phyloP scores from a whole-genome alignment of 805 yeast genomes.

The Candida succiphila region DNA sequence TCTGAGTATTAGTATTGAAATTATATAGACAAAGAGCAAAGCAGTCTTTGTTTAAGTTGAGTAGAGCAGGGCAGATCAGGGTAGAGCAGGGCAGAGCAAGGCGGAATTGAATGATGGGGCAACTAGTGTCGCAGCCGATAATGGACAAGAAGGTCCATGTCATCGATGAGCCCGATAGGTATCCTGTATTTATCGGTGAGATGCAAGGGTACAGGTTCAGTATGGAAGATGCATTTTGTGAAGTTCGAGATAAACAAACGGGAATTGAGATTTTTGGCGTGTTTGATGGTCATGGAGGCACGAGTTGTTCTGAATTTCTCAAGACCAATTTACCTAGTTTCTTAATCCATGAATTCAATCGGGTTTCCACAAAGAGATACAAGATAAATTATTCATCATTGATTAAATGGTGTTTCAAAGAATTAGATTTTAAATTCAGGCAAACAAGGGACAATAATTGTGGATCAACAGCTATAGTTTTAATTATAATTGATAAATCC shows the following conservation, averaged over 20 bases:
- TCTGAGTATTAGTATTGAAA: not conserved
- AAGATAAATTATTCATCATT: slow-evolving; percentile 17
- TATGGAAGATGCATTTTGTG: slow-evolving; percentile 70
- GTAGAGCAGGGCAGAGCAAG: too few species aligned
- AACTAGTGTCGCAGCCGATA: slow-evolving; percentile 62
- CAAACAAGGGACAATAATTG: slow-evolving; percentile 27
- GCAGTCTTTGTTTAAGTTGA: too few species aligned
- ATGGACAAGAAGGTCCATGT: slow-evolving; percentile 55
- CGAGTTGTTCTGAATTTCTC: slow-evolving; percentile 45
- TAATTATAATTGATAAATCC: slow-evolving; percentile 30
- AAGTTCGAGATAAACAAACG: slow-evolving; percentile 9
- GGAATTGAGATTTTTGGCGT: slow-evolving; percentile 48
- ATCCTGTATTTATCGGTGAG: slow-evolving; percentile 59
- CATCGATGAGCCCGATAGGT: too few species aligned
- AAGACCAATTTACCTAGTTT: slow-evolving; percentile 27
- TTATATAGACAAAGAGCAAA: too few species aligned
- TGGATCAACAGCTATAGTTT: slow-evolving; percentile 45
- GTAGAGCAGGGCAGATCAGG: too few species aligned
- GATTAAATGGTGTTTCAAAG: slow-evolving; percentile 33
- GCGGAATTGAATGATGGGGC: too few species aligned
- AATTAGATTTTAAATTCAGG: slow-evolving; percentile 35
- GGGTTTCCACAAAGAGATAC: slow-evolving; percentile 5
- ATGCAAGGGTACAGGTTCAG: slow-evolving; percentile 72
- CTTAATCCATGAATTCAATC: slow-evolving; percentile 9
- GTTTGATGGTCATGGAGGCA: slow-evolving; percentile 81